phyloP scores from a whole-genome alignment of 2,329 filamentous ascomycete genomes.

The Clarireedia sp. region DNA sequence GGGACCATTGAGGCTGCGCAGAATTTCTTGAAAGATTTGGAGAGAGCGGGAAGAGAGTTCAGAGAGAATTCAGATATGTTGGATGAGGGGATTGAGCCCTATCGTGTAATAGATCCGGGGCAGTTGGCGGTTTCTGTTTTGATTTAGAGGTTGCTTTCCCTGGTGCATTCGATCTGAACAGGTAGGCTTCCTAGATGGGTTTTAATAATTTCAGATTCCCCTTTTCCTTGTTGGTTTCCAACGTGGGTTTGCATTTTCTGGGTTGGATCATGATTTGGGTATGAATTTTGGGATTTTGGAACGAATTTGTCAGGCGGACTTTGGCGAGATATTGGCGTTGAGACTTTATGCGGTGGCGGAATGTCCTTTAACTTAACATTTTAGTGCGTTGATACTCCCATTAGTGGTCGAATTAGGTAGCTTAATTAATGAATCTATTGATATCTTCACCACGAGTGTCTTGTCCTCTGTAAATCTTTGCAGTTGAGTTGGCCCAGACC shows the following conservation, averaged over 20 bases:
- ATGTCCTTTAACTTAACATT: too few relatives aligned
- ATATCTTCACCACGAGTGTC: too few relatives aligned
- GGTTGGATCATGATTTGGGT: background rate
- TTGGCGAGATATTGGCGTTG: too few relatives aligned
- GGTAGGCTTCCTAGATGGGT: too few relatives aligned
- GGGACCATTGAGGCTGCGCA: background rate
- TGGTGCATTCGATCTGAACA: background rate
- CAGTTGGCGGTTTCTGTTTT: constrained; percentile 1
- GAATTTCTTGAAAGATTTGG: constrained; percentile 1
- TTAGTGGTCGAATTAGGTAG: too few relatives aligned
- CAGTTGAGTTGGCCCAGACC: too few relatives aligned
- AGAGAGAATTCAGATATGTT: constrained; percentile 2
- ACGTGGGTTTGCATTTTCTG: background rate
- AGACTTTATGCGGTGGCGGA: too few relatives aligned
- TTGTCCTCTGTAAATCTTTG: too few relatives aligned
- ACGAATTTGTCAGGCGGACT: too few relatives aligned
- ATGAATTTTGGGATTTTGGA: background rate
- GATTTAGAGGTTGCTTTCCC: background rate
- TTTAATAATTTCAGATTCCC: too few relatives aligned
- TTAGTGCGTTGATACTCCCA: too few relatives aligned
- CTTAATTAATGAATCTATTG: too few relatives aligned
- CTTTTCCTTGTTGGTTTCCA: background rate
- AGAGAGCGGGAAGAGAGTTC: background rate
- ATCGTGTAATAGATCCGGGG: constrained; percentile 1
- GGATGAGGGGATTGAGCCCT: background rate